Conservation (phyloP, 2,329 filamentous ascomycete species). For the Zelopaecilomyces penicillatus region DNA sequence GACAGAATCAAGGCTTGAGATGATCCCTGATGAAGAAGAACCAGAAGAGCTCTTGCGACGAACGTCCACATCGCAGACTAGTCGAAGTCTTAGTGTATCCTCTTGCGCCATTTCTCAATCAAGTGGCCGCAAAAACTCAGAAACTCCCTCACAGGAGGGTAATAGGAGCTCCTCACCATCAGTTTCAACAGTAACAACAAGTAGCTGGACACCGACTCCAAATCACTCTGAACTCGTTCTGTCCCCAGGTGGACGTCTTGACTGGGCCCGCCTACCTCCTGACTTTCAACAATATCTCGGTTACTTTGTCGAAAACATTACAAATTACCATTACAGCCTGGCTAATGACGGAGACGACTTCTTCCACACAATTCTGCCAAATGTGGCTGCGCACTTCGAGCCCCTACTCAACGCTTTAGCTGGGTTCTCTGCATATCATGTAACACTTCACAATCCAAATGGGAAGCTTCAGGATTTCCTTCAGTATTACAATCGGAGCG, state of each 20-base stretch:
- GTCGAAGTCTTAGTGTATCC: conserved; percentile 27
- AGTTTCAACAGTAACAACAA: conserved; percentile 31
- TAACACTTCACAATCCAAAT: conserved; percentile 59
- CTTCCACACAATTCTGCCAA: conserved; percentile 61
- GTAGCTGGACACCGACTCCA: conserved; percentile 7
- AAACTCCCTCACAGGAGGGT: conserved; percentile 44
- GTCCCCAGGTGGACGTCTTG: conserved; percentile 22
- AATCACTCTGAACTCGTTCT: conserved; percentile 8
- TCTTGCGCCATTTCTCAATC: conserved; percentile 27
- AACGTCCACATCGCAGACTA: conserved; percentile 12
- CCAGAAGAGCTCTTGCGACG: conserved; percentile 22
- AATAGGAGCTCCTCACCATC: conserved; percentile 46
- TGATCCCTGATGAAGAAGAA: conserved; percentile 50
- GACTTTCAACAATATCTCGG: conserved; percentile 72
- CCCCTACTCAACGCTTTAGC: conserved; percentile 79
- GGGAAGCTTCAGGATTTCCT: conserved; percentile 76
- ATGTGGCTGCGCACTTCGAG: conserved; percentile 64
- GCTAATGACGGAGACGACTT: conserved; percentile 65
- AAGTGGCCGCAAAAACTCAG: conserved; percentile 39
- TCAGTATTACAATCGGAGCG: conserved; percentile 82
- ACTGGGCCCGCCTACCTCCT: conserved; percentile 52
- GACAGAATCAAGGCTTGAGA: conserved; percentile 35
- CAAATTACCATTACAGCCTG: conserved; percentile 74
- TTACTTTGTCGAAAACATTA: conserved; percentile 72
- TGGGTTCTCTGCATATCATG: conserved; percentile 82